Conservation (phyloP, 108 stramenopile genomes). For the Phaeodactylum tricornutum region DNA sequence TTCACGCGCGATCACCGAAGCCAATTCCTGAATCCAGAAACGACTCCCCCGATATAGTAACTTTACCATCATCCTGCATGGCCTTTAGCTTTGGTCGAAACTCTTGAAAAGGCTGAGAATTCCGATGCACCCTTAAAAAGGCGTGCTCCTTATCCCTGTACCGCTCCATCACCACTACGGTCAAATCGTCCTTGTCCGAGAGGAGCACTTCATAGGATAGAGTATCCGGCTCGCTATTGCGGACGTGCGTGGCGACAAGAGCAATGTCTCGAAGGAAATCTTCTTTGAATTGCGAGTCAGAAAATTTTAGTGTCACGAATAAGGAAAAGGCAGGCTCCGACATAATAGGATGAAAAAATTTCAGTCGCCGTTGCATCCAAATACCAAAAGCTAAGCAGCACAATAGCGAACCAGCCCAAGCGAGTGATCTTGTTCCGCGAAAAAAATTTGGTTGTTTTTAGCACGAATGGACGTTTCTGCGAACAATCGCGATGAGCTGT, state of each 20-base stretch:
- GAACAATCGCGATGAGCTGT: no score
- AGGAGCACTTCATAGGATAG: constrained; percentile 47
- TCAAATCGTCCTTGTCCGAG: constrained; percentile 47
- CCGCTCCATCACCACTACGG: constrained; percentile 45
- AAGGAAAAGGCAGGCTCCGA: constrained; percentile 15
- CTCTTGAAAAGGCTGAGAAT: constrained; percentile 31
- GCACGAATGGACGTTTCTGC: no score
- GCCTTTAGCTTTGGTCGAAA: constrained; percentile 48
- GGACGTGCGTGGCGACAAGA: constrained; percentile 12
- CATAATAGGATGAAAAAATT: not conserved
- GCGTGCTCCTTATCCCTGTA: constrained; percentile 56
- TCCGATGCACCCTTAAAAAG: constrained; percentile 40
- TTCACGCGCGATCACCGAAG: no score
- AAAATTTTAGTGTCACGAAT: constrained; percentile 23
- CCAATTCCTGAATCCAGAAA: no score
- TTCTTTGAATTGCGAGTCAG: constrained; percentile 6
- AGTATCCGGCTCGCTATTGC: constrained; percentile 21
- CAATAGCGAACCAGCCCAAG: not conserved
- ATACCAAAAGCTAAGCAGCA: not conserved
- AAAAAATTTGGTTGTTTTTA: not conserved
- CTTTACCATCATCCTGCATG: constrained; percentile 41
- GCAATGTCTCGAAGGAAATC: constrained; percentile 18
- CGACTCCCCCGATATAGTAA: constrained; percentile 40
- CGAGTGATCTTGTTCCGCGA: not conserved
- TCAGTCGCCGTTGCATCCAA: not conserved